These are phyloP conservation scores for Cladorrhinum sp. DNA, from an alignment of 2,329 filamentous ascomycete genomes.

Conservation along the genomic window DNA sequence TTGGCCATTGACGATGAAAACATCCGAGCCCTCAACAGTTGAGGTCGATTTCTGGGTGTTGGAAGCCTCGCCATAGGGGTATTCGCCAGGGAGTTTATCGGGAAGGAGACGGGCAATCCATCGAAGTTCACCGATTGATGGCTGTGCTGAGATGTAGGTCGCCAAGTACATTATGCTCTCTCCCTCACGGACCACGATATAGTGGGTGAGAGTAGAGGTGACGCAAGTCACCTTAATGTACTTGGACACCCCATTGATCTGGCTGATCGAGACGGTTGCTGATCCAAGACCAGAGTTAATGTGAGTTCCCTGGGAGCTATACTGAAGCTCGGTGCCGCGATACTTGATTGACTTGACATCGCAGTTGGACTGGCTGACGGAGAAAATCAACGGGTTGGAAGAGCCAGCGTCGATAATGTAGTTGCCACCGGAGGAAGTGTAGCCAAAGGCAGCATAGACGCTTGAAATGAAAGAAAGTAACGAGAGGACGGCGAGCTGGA, in stretches of 20 bases:
- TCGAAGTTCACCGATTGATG: conserved; percentile 57
- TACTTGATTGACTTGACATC: conserved; percentile 63
- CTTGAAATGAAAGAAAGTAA: conserved; percentile 20
- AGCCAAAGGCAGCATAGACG: conserved; percentile 41
- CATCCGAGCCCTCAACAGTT: conserved; percentile 56
- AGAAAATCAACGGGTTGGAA: conserved; percentile 48
- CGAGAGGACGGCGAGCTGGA: conserved; percentile 20
- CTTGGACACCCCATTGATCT: conserved; percentile 33
- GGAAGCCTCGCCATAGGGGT: conserved; percentile 53
- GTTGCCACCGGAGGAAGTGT: conserved; percentile 38
- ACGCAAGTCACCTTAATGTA: conserved; percentile 62
- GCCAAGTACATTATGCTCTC: conserved; percentile 59
- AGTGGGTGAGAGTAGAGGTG: conserved; percentile 60
- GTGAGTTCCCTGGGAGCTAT: conserved; percentile 49
- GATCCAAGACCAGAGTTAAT: conserved; percentile 58
- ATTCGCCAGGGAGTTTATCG: conserved; percentile 47
- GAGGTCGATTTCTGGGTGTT: conserved; percentile 51
- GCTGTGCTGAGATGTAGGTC: conserved; percentile 58
- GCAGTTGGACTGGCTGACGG: conserved; percentile 52
- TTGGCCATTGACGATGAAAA: conserved; percentile 58
- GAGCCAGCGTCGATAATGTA: conserved; percentile 49
- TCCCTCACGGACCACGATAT: conserved; percentile 59
- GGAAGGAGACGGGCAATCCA: conserved; percentile 61
- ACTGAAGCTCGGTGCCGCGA: conserved; percentile 58
- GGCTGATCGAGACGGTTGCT: conserved; percentile 50